Percentiles rank a stretch among this genome's conserved stretches.
Conservation (phyloP, 139 green algal species). For the Asterochloris erici region DNA sequence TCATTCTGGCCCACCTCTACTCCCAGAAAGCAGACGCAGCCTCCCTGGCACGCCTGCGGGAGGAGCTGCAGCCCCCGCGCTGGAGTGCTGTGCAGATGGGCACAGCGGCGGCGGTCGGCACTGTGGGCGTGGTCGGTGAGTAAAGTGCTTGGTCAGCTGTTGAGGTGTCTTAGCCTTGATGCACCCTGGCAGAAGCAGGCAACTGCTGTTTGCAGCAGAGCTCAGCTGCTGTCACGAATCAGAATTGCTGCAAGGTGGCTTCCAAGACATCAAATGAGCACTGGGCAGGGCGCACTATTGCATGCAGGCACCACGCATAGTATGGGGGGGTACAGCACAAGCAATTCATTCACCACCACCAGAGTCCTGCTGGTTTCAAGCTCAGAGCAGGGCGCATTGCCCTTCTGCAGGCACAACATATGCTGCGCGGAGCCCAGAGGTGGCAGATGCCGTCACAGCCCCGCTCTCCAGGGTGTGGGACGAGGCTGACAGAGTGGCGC, state of each 20-base stretch:
- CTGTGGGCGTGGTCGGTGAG: constrained; percentile 24
- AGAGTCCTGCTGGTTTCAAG: too few relatives aligned
- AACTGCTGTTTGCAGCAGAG: too few relatives aligned
- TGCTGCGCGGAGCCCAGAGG: constrained; percentile 33
- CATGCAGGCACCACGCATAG: too few relatives aligned
- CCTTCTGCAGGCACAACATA: constrained; percentile 21
- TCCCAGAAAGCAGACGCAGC: constrained; percentile 62
- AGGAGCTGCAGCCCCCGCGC: constrained; percentile 48
- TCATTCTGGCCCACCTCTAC: constrained; percentile 75
- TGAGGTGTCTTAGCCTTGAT: not conserved
- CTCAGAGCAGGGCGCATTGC: too few relatives aligned
- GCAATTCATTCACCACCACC: too few relatives aligned
- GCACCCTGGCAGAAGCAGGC: not conserved
- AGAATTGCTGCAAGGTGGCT: too few relatives aligned
- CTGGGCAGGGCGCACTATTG: too few relatives aligned
- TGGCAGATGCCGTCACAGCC: constrained; percentile 28
- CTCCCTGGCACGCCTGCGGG: constrained; percentile 52
- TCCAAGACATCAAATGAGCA: too few relatives aligned
- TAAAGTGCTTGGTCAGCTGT: not conserved
- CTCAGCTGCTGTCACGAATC: too few relatives aligned
- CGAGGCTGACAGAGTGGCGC: constrained; percentile 30
- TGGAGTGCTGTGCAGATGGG: constrained; percentile 34
- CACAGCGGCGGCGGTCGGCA: constrained; percentile 3
- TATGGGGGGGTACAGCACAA: too few relatives aligned
- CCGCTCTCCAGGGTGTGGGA: constrained; percentile 22